Conservation (phyloP, 345 rosid genomes). For the Geranium brycei region DNA sequence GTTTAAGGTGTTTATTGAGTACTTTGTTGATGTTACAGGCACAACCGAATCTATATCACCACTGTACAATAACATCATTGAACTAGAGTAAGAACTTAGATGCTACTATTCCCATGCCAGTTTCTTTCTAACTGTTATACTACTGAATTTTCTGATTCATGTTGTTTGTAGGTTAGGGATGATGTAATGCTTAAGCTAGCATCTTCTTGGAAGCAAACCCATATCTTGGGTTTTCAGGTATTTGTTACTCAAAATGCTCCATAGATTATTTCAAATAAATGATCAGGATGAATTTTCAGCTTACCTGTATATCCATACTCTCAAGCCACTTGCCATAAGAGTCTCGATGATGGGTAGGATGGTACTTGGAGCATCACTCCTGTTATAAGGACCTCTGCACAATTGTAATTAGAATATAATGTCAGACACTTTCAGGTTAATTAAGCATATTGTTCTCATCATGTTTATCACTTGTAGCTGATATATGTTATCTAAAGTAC, state of each 20-base stretch:
- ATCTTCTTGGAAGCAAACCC: no score
- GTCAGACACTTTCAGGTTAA: no score
- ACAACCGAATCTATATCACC: constrained; percentile 32
- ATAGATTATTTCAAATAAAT: no score
- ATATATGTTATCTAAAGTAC: constrained; percentile 11
- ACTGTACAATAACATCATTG: constrained; percentile 13
- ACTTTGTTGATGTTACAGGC: constrained; percentile 33
- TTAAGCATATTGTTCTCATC: no score
- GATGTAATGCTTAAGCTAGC: no score
- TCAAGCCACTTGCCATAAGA: constrained; percentile 21
- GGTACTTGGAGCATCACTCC: constrained; percentile 26
- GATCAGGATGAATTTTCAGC: no score
- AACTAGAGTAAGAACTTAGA: not conserved
- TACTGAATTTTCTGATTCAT: no score
- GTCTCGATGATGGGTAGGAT: constrained; percentile 25
- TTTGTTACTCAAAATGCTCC: no score
- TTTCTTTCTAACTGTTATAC: no score
- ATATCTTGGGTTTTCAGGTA: no score
- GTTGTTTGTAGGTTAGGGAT: no score
- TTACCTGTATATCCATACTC: constrained; percentile 38
- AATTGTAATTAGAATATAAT: not conserved
- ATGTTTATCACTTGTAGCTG: not conserved
- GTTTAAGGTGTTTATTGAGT: constrained; percentile 22
- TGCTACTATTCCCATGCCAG: no score
- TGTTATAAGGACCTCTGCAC: constrained; percentile 10